These are phyloP conservation scores for Leccinum ochraceum DNA, from an alignment of 768 basidiomycete genomes.

Conservation along the genomic window DNA sequence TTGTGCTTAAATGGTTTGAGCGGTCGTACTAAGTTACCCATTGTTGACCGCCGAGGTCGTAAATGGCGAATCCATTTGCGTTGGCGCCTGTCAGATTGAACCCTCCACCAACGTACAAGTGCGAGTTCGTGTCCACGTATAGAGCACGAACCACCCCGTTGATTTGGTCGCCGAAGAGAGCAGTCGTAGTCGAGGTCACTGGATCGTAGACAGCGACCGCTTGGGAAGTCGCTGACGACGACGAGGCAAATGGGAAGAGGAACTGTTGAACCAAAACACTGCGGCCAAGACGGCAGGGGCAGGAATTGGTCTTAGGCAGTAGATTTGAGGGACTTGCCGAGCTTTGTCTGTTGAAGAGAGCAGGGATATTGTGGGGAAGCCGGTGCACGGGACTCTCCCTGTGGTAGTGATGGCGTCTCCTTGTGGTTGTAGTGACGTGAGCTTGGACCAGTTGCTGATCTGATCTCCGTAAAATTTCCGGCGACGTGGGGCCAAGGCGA, in stretches of 20 bases:
- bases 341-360: conserved; percentile 53
- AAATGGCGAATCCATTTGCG: conserved; percentile 74
- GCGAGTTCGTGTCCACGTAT: conserved; percentile 59
- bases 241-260: conserved; percentile 50
- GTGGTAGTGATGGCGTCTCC: conserved; percentile 41
- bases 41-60: conserved; percentile 64
- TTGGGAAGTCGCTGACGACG: conserved; percentile 42
- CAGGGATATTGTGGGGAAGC: conserved; percentile 49
- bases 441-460: conserved; percentile 38
- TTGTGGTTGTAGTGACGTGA: conserved; percentile 29
- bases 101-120: conserved; percentile 82
- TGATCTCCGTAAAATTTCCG: conserved; percentile 70
- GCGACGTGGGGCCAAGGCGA: conserved; percentile 57
- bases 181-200: conserved; percentile 45
- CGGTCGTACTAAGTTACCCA: conserved; percentile 52
- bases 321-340: conserved; percentile 48
- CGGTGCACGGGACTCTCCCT: conserved; percentile 42
- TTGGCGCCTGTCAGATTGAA: conserved; percentile 62
- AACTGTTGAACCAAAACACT: conserved; percentile 84
- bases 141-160: conserved; percentile 79
- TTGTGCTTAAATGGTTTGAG: conserved; percentile 60
- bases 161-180: conserved; percentile 63
- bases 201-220: conserved; percentile 75
- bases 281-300: conserved; percentile 89
- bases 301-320: conserved; percentile 48